Evolutionary conservation across 768 basidiomycete genomes (phyloP).

Genomic region (Tulasnella calospora): DNA sequence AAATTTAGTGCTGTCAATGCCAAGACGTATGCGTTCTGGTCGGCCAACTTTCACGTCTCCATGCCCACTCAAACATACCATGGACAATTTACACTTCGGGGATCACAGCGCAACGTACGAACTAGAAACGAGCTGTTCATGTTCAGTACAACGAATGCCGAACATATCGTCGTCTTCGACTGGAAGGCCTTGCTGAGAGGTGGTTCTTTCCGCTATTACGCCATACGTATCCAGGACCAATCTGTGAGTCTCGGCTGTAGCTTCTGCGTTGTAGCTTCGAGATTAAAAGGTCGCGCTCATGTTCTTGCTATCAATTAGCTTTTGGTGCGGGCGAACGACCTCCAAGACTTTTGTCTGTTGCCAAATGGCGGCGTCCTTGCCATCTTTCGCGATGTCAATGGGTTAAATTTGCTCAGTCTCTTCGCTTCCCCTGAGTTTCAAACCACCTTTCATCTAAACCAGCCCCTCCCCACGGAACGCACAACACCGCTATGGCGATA

Average conservation of each 20-base stretch:
- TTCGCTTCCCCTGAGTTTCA: background rate
- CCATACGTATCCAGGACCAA: background rate
- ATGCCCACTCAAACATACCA: background rate
- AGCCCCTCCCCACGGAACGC: background rate
- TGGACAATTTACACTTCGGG: background rate
- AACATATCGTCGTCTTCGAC: background rate
- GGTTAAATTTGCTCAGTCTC: background rate
- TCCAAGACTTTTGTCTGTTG: background rate
- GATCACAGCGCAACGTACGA: background rate
- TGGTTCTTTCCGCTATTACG: background rate
- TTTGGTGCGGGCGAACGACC: rapidly evolving
- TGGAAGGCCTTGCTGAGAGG: background rate
- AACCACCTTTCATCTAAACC: background rate
- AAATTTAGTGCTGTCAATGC: background rate
- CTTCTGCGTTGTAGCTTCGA: background rate
- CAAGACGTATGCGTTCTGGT: background rate
- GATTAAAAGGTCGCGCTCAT: background rate
- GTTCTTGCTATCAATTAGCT: background rate
- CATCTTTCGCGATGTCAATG: background rate
- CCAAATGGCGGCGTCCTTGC: background rate
- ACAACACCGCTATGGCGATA: background rate
- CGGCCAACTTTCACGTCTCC: background rate
- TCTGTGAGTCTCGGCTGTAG: background rate
- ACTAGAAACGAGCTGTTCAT: background rate
- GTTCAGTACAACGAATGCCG: background rate